phyloP scores from a whole-genome alignment of 2,329 filamentous ascomycete species.

The Aspergillus hiratsukae region DNA sequence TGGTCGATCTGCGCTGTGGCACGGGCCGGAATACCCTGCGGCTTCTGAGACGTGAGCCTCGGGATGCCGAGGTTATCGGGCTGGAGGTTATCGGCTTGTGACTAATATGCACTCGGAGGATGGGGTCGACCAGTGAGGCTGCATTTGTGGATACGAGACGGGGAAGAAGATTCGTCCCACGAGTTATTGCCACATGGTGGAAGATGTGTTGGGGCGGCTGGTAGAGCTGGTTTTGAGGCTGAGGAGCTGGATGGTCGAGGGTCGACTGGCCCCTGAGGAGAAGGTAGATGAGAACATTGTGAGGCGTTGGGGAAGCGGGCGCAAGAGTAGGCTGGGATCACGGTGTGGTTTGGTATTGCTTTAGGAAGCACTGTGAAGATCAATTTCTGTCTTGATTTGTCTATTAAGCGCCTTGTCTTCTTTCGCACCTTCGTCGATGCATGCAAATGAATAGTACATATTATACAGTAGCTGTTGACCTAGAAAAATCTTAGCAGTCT shows the following conservation, averaged over 20 bases:
- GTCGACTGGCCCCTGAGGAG: constrained; percentile 38
- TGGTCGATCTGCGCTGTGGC: constrained; percentile 63
- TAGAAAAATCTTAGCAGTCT: constrained; percentile 54
- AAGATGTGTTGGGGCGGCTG: constrained; percentile 51
- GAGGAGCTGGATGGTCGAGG: constrained; percentile 26
- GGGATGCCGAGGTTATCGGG: constrained; percentile 44
- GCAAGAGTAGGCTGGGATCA: constrained; percentile 58
- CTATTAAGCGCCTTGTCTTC: not conserved
- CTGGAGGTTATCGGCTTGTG: too few species aligned
- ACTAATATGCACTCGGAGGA: too few species aligned
- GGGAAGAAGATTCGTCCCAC: too few species aligned
- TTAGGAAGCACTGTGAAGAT: constrained; percentile 30
- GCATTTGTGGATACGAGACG: too few species aligned
- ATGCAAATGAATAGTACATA: constrained; percentile 3
- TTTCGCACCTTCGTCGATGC: not conserved
- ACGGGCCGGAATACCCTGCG: constrained; percentile 60
- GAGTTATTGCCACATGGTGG: too few species aligned
- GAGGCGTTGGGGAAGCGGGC: constrained; percentile 57
- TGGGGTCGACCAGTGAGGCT: too few species aligned
- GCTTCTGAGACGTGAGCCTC: constrained; percentile 29
- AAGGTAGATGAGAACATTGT: constrained; percentile 51
- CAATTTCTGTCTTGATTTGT: not conserved
- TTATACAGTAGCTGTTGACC: constrained; percentile 12
- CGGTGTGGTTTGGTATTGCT: constrained; percentile 52
- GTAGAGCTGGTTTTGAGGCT: constrained; percentile 43